Evolutionary conservation across 768 basidiomycete genomes (phyloP).

Genomic region (Crepidotus variabilis): DNA sequence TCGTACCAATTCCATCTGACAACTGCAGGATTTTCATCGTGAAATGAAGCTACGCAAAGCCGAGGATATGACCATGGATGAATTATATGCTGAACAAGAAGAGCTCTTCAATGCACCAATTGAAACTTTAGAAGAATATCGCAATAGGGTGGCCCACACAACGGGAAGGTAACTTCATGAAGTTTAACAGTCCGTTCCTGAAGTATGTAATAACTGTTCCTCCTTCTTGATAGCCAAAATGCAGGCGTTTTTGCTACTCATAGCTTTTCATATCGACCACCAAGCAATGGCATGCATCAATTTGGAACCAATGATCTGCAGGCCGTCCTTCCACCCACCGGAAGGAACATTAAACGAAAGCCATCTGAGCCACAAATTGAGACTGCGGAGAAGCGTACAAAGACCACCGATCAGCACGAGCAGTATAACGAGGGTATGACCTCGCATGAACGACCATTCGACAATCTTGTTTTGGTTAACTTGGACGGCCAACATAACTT

Average conservation of each 20-base stretch:
- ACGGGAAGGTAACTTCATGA: background rate
- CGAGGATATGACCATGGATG: background rate
- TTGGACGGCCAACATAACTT: too few relatives aligned
- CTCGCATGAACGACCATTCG: too few relatives aligned
- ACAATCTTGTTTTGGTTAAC: too few relatives aligned
- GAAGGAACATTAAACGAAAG: background rate
- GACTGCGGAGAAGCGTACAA: background rate
- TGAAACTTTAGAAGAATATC: background rate
- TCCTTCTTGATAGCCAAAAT: background rate
- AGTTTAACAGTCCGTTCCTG: background rate
- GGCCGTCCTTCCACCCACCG: background rate
- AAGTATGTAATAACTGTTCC: background rate
- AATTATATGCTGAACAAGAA: background rate
- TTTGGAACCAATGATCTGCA: background rate
- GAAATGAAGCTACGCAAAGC: background rate
- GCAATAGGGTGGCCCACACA: background rate
- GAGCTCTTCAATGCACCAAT: background rate
- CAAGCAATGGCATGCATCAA: background rate
- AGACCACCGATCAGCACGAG: background rate
- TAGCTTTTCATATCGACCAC: background rate
- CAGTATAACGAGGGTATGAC: background rate
- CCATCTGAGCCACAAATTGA: background rate
- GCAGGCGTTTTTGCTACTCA: background rate
- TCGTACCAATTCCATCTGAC: background rate
- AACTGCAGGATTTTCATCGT: background rate